Conservation (phyloP, 2,329 filamentous ascomycete species). For the Rosellinia necatrix region DNA sequence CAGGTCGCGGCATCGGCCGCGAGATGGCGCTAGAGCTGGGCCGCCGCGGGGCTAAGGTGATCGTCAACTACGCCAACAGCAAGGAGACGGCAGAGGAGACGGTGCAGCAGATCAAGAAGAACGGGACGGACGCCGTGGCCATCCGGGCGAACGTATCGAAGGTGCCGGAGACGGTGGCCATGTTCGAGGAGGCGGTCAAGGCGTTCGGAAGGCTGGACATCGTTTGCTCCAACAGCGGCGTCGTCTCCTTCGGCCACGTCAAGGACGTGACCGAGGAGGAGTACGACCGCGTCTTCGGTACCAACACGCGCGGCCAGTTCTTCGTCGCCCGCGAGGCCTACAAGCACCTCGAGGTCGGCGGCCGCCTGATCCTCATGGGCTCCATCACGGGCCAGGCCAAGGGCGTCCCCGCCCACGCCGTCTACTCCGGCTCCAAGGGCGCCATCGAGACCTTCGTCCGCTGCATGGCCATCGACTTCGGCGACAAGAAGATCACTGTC, state of each 20-base stretch:
- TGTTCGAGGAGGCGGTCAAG: constrained; percentile 67
- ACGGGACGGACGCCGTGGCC: constrained; percentile 65
- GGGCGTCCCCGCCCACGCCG: constrained; percentile 70
- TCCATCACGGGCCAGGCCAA: constrained; percentile 70
- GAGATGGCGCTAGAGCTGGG: constrained; percentile 70
- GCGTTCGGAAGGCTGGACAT: constrained; percentile 72
- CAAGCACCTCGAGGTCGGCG: constrained; percentile 69
- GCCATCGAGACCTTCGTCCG: constrained; percentile 78
- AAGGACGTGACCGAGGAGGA: constrained; percentile 72
- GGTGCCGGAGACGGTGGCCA: constrained; percentile 62
- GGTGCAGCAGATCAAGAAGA: constrained; percentile 67
- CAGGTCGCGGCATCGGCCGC: constrained; percentile 67
- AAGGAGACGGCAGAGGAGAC: constrained; percentile 66
- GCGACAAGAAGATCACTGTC: constrained; percentile 69
- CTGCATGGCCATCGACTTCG: constrained; percentile 72
- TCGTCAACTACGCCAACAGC: constrained; percentile 71
- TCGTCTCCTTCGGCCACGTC: constrained; percentile 70
- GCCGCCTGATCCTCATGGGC: constrained; percentile 74
- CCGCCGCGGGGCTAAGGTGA: constrained; percentile 66
- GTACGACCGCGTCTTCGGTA: constrained; percentile 71
- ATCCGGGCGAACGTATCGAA: constrained; percentile 72
- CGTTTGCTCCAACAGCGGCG: constrained; percentile 72
- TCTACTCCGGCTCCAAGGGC: constrained; percentile 78
- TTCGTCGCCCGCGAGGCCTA: constrained; percentile 74
- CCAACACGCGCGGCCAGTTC: constrained; percentile 73